These are phyloP conservation scores for Flaveria linearis DNA, from an alignment of 129 eudicot species.

Conservation along the genomic window DNA sequence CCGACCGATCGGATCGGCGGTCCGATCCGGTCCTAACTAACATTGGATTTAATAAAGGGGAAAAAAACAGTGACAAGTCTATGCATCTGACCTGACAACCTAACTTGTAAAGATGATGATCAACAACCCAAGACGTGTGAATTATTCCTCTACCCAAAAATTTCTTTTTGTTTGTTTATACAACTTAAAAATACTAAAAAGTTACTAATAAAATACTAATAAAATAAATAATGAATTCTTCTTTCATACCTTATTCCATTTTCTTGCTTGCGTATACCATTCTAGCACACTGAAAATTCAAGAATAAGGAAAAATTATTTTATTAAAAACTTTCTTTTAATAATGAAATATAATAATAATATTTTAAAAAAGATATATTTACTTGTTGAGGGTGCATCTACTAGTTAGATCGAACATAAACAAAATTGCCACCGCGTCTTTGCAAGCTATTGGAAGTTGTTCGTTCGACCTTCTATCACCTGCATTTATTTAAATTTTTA, in stretches of 20 bases:
- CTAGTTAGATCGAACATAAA: constrained; percentile 98
- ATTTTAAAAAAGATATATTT: background rate
- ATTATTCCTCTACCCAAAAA: constrained; percentile 33
- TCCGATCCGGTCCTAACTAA: no score
- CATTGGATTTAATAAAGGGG: background rate
- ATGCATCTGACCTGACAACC: constrained; percentile 38
- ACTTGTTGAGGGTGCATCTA: constrained; percentile 87
- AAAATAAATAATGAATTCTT: background rate
- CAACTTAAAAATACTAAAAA: background rate
- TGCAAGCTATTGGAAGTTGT: constrained; percentile 93
- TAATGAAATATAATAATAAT: background rate
- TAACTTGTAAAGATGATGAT: constrained; percentile 37
- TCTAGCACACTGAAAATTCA: constrained; percentile 68
- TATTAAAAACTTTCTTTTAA: background rate
- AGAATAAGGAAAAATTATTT: constrained; percentile 1
- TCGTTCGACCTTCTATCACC: constrained; percentile 74
- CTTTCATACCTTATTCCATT: constrained; percentile 82
- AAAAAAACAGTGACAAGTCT: constrained; percentile 35
- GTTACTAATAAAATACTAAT: background rate
- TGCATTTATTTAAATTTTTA: constrained; percentile 23
- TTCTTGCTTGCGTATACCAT: constrained; percentile 93
- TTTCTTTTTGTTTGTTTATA: constrained; percentile 2
- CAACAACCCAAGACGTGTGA: constrained; percentile 36
- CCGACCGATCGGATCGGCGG: no score
- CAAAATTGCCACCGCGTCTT: constrained; percentile 94